These are phyloP conservation scores for Verbascum thapsus DNA, from an alignment of 257 asterid genomes.

Conservation along the genomic window DNA sequence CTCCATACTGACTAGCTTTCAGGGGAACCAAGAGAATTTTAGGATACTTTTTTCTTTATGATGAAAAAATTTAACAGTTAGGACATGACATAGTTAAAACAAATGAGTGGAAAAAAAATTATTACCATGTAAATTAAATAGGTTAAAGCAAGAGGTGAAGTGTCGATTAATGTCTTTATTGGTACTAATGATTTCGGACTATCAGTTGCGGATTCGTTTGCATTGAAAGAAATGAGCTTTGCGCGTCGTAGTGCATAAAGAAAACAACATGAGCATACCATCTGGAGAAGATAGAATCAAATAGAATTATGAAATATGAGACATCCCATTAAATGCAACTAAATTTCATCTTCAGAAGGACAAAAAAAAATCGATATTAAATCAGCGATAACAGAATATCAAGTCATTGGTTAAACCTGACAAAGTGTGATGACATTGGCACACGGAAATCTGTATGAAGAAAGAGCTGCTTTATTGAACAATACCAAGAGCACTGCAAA, in stretches of 20 bases:
- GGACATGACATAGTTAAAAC: constrained; percentile 11
- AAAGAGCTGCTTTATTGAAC: constrained; percentile 99
- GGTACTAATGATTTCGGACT: constrained; percentile 64
- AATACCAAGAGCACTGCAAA: constrained; percentile 90
- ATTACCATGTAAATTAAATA: constrained; percentile 96
- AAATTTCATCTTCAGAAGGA: constrained; percentile 8
- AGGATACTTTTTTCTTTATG: constrained; percentile 11
- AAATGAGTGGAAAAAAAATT: constrained; percentile 26
- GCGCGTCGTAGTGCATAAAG: constrained; percentile 74
- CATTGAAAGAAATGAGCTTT: constrained; percentile 78
- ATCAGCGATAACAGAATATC: constrained; percentile 16
- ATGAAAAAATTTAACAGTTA: constrained; percentile 13
- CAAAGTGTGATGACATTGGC: constrained; percentile 97
- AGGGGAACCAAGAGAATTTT: constrained; percentile 44
- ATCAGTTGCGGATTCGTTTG: constrained; percentile 51
- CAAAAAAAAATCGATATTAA: not conserved
- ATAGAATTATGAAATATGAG: constrained; percentile 3
- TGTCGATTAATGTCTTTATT: constrained; percentile 56
- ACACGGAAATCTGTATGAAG: constrained; percentile 90
- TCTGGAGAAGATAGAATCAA: constrained; percentile 55
- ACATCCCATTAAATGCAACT: not conserved
- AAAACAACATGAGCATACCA: constrained; percentile 81
- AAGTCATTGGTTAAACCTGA: constrained; percentile 56
- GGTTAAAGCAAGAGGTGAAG: constrained; percentile 82
- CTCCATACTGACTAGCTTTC: constrained; percentile 96